These are phyloP conservation scores for Neofusicoccum sp. DNA, from an alignment of 2,329 filamentous ascomycete genomes.

Conservation along the genomic window DNA sequence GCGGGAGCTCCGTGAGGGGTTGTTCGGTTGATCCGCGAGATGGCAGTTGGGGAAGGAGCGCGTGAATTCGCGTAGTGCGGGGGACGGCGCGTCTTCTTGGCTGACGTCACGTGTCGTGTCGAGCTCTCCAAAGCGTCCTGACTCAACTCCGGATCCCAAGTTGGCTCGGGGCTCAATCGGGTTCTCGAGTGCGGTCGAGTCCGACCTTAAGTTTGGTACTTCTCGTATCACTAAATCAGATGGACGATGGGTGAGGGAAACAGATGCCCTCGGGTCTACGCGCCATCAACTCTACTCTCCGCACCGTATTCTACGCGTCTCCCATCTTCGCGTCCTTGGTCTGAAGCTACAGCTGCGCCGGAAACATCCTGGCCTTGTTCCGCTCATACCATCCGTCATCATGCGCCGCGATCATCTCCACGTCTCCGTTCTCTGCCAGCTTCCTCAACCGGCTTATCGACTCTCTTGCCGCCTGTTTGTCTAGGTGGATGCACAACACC, in stretches of 20 bases:
- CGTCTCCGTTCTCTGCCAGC: slow-evolving; percentile 38
- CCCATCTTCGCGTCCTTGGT: too few relatives aligned
- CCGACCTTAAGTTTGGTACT: too few relatives aligned
- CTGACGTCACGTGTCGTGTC: too few relatives aligned
- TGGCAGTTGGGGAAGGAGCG: neutral
- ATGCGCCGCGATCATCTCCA: slow-evolving; percentile 54
- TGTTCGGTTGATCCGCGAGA: neutral
- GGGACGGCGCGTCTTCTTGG: too few relatives aligned
- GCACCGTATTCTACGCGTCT: neutral
- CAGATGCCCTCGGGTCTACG: too few relatives aligned
- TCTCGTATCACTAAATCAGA: too few relatives aligned
- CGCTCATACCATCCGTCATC: slow-evolving; percentile 48
- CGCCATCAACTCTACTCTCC: neutral
- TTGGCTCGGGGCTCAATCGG: too few relatives aligned
- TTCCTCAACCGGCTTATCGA: slow-evolving; percentile 44
- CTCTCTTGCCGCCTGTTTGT: slow-evolving; percentile 45
- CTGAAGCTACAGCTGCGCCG: slow-evolving; percentile 25
- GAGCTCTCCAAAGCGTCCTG: too few relatives aligned
- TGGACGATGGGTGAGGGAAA: too few relatives aligned
- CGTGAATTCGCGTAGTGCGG: neutral
- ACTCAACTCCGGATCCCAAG: too few relatives aligned
- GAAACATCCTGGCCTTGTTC: slow-evolving; percentile 34
- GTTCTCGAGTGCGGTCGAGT: too few relatives aligned
- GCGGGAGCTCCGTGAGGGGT: neutral
- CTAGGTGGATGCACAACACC: slow-evolving; percentile 50